These are phyloP conservation scores for Phytopythium oedochilum DNA, from an alignment of 352 stramenopile genomes.

Conservation along the genomic window DNA sequence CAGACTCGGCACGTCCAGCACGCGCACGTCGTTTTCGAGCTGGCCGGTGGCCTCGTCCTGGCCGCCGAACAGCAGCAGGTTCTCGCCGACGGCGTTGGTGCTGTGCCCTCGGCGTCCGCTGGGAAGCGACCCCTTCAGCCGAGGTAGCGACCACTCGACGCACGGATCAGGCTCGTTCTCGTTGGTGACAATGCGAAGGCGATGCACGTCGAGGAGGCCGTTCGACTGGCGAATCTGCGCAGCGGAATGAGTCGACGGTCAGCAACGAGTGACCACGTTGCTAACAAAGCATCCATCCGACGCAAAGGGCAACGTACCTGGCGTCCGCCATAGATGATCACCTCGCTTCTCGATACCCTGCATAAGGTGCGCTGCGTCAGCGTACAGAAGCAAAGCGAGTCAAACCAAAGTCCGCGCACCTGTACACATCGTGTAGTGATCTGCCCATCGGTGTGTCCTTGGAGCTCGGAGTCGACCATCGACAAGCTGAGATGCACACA, in stretches of 20 bases:
- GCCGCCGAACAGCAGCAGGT: slow-evolving; percentile 60
- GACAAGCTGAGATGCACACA: slow-evolving; percentile 30
- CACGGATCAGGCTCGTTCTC: slow-evolving; percentile 6
- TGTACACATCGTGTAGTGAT: slow-evolving; percentile 50
- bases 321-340: slow-evolving; percentile 63
- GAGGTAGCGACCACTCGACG: slow-evolving; percentile 34
- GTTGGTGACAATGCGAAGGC: slow-evolving; percentile 14
- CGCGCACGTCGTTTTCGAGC: slow-evolving; percentile 42
- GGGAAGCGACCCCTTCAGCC: slow-evolving; percentile 30
- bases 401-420: slow-evolving; percentile 22
- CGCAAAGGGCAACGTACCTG: slow-evolving; percentile 31
- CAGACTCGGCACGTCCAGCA: slow-evolving; percentile 28
- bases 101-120: slow-evolving; percentile 51
- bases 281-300: neutral
- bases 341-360: slow-evolving; percentile 31
- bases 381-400: too few species aligned
- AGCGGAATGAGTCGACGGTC: neutral
- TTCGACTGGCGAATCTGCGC: slow-evolving; percentile 62
- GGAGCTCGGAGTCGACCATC: slow-evolving; percentile 44
- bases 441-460: slow-evolving; percentile 27
- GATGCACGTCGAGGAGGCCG: slow-evolving; percentile 44
- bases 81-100: slow-evolving; percentile 45
- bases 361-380: too few species aligned
- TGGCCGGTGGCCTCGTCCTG: slow-evolving; percentile 43
- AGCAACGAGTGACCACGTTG: slow-evolving; percentile 1